Evolutionary conservation across 805 yeast species (phyloP), one percentile per base, ranked within the genome.

Genomic region (Metschnikowia arizonensis): DNA sequence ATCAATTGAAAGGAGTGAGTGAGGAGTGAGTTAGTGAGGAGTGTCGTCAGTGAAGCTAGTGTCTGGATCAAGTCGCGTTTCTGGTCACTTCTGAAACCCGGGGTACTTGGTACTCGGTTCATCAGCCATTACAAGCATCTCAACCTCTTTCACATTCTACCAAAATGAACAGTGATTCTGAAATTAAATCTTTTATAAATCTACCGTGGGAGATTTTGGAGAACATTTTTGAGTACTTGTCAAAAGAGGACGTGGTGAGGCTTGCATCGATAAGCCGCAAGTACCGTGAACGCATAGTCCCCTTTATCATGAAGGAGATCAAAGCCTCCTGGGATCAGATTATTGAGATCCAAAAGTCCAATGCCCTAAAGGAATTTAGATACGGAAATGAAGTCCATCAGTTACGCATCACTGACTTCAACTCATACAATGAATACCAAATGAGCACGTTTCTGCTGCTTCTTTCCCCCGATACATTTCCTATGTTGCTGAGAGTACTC

Each of bases 271-370:
- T 58, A 5, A 52, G 52, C 46, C 49, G 32, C 5, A 14, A 23
- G 8, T 58, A 47, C 41, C 54, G 69, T 25, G n/a, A 37, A 7
- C 50, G 52, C 23, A 49, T 66, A 4, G 29, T 39, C 0, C 49
- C 49, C 6, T 50, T 47, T 25, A 46, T 65, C 18, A 63, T 62
- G 48, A 30, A 45, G 5, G 52, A 47, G 15, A 50, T 64, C 23
- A 58, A 59, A 41, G 51, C 57, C 8, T 52, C 59, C 1, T 67
- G 72, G 72, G 47, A 43, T 19, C 51, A 58, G 28, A 47, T 65
- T 2, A 36, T 53, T 14, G 45, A 35, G 29, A 10, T 46, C 2
- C 44, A 42, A 10, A 25, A 33, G 15, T 15, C 32, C n/a, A 25
- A 33, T 14, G 37, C n/a, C 25, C 19, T 24, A 10, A 37, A n/a